Base-by-base conservation (phyloP, 139 green algal species). In the Chlorella sp. region DNA sequence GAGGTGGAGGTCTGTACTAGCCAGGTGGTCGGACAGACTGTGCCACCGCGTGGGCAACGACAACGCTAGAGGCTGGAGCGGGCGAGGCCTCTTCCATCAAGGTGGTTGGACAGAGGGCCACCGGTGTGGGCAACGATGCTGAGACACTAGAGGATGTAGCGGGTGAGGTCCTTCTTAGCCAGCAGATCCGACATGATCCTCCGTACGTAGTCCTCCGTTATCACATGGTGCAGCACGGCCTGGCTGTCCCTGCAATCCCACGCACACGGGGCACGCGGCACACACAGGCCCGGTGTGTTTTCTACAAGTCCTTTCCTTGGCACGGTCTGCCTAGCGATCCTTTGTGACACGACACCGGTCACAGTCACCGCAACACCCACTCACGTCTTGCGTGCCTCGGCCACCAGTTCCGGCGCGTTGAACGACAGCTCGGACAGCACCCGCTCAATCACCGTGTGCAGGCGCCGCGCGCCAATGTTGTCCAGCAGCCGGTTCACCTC, bases 381-480 rank as follows among this genome's bases (percentile, higher is more conserved):
- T 60, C 5, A 70, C 59, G 66, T 50, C 5, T 49, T 66, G 27
- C n/a, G n/a, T n/a, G 72, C 80, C 35, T 82, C 75, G 62, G 72
- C 81, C 31, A 84, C 81, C 27, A 77, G 63, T 64, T 98, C 93
- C 5, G 94, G 93, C 2, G 95, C 94, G 3, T 89, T 75, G 77
- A 96, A 99, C 67, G 76, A 91, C 27, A 98, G 85, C 33, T 99
- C 93, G 73, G 98, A 92, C 36, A 98, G 67, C 29, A 99, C 91
- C 0, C 91, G 83, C 76, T 99, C 95, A 30, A 99, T 75, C 2
- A 98, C 88, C 6, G 95, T 97, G 86, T 99, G 92, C 77, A 98
- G 83, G 30, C 94, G 85, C 35, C 67, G 34, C 17, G 91, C 93
- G 23, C 93, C 94, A 50, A 98, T 98, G 88, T 98, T 97, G 75